Conservation (phyloP, 495 filamentous ascomycete species). For the Lasiosphaeris hirsuta region DNA sequence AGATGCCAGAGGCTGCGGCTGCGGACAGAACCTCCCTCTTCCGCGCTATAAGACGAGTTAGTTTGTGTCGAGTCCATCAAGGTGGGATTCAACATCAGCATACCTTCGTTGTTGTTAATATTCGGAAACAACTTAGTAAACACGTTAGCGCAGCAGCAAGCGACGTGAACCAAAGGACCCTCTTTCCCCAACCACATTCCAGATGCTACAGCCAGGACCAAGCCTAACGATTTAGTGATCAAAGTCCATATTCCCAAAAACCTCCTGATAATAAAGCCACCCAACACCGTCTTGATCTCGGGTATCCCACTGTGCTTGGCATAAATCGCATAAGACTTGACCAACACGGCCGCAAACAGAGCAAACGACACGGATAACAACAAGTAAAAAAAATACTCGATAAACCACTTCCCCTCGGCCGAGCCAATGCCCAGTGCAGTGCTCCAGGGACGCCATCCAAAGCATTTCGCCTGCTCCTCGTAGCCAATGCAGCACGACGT, state of each 20-base stretch:
- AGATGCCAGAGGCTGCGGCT: slow-evolving; percentile 90
- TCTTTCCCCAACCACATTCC: slow-evolving; percentile 99
- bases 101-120: slow-evolving; percentile 87
- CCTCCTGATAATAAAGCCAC: slow-evolving; percentile 87
- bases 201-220: slow-evolving; percentile 90
- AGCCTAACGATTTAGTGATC: slow-evolving; percentile 82
- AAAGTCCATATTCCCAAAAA: slow-evolving; percentile 95
- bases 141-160: slow-evolving; percentile 94
- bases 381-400: slow-evolving; percentile 85
- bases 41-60: slow-evolving; percentile 54
- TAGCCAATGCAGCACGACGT: slow-evolving; percentile 92
- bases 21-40: slow-evolving; percentile 96
- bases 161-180: slow-evolving; percentile 94
- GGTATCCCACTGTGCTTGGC: slow-evolving; percentile 96
- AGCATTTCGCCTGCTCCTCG: slow-evolving; percentile 71
- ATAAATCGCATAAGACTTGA: slow-evolving; percentile 79
- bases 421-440: slow-evolving; percentile 63
- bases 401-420: slow-evolving; percentile 65
- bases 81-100: slow-evolving; percentile 5
- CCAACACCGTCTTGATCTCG: slow-evolving; percentile 95
- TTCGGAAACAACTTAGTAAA: slow-evolving; percentile 87
- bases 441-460: slow-evolving; percentile 84
- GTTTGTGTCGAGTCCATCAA: slow-evolving; percentile 1
- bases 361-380: slow-evolving; percentile 83
- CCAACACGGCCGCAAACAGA: slow-evolving; percentile 70